These are phyloP conservation scores for Trichophyton simii DNA, from an alignment of 2,329 filamentous ascomycete genomes.

Conservation along the genomic window DNA sequence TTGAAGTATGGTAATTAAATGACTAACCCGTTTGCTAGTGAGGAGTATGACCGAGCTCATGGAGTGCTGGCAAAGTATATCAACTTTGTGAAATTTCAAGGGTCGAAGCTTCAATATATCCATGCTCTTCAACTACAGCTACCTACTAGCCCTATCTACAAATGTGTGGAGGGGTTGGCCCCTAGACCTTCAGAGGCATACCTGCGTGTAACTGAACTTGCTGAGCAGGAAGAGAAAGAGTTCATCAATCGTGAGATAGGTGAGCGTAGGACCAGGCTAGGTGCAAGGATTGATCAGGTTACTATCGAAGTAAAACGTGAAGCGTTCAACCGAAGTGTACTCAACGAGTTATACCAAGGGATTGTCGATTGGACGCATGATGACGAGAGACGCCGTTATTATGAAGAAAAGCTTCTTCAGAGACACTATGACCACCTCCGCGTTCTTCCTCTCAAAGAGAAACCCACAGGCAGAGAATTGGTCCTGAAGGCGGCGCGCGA, in stretches of 20 bases:
- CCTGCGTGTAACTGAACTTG: constrained; percentile 66
- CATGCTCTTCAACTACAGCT: constrained; percentile 63
- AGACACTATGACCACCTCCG: constrained; percentile 67
- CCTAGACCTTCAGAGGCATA: constrained; percentile 71
- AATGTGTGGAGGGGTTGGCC: constrained; percentile 69
- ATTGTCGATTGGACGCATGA: constrained; percentile 85
- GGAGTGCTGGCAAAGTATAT: constrained; percentile 66
- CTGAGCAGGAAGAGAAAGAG: constrained; percentile 76
- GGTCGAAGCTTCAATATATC: constrained; percentile 60
- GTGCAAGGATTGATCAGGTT: constrained; percentile 70
- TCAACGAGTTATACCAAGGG: constrained; percentile 70
- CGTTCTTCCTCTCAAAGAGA: constrained; percentile 54
- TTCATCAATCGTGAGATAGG: constrained; percentile 82
- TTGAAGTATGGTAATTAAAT: not conserved
- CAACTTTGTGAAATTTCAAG: constrained; percentile 58
- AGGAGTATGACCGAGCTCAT: constrained; percentile 48
- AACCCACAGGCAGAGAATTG: constrained; percentile 56
- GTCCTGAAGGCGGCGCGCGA: constrained; percentile 69
- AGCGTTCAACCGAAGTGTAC: constrained; percentile 58
- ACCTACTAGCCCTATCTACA: constrained; percentile 69
- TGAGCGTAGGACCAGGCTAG: constrained; percentile 74
- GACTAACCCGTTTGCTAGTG: constrained; percentile 25
- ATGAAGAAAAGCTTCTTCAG: constrained; percentile 80
- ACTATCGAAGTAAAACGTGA: constrained; percentile 79
- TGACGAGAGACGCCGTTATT: constrained; percentile 68